Evolutionary conservation across 192 early-diverging fungal species (phyloP), one percentile per base, ranked within the genome.

Genomic region (Diversispora epigaea): DNA sequence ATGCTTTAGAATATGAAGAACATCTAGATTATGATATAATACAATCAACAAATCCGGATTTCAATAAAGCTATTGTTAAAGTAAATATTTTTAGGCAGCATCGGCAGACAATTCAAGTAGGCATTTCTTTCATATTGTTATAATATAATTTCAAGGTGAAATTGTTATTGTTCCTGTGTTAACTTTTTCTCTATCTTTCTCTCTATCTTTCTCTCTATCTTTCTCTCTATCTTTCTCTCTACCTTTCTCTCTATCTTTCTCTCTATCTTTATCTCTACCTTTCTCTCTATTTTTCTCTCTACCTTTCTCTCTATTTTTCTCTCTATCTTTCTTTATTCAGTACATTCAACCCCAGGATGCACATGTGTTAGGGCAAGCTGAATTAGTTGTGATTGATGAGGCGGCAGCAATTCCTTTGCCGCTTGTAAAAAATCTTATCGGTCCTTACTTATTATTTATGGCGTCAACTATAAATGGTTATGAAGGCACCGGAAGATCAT

Each of bases 381-480:
- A 99, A 85, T 86, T 99, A 62, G 85, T 99, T 15, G 94, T 99
- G 9, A 98, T 99, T 81, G 97, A 99, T 81, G 97, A 99, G 81
- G 97, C 97, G 25, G 97, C 97, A 5, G 97, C 96, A 12, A 99
- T 99, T 78, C 97, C 97, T 45, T 84, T 99, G 57, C 94, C 96
- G 14, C 65, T 96, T 55, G 97, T 99, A 40, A 91, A 91, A 77
- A 90, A 89, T 49, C 87, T 99, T 12, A 83, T 99, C 77, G 97
- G 97, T 39, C 94, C 95, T 7, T 97, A 97, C 77, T 85, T 99
- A 15, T 92, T 98, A 14, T 99, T 98, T 75, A 96, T 99, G 95
- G 95, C 97, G 6, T 96, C 94, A 22, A 99, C 97, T 21, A 97
- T 99, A 77, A 98, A 99, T 82, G 97, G 97, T 32, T 99, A 99